Base-by-base conservation (phyloP, 1,284 basidiomycete species). In the Pisolithus thermaeus region DNA sequence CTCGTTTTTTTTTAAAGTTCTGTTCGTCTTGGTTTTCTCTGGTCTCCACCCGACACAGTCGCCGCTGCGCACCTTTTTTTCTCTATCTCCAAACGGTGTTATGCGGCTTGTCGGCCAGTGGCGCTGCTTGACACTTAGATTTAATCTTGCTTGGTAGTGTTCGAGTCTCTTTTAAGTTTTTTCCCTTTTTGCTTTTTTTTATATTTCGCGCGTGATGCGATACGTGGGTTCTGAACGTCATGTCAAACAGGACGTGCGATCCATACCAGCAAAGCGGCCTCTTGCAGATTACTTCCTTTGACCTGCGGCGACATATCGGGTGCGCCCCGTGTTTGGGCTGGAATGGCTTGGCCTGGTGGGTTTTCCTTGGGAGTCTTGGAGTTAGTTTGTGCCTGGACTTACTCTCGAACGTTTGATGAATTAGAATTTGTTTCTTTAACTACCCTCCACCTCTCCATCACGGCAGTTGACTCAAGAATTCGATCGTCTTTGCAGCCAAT, bases 251-350 rank as follows among this genome's bases (percentile, higher is more conserved):
- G 91, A 93, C 57, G 87, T 92, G n/a, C 81, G 84, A 58, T 88
- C 87, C 37, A 85, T 92, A 67, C 91, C 91, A 37, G 84, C 90
- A 47, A 94, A 93, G 73, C 79, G 91, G 25, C 91, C 92, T n/a
- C 84, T 88, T 32, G 84, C 89, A 45, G 88, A 91, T 67, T 91
- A 91, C 62, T 91, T 90, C 67, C 69, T 90, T 43, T 90, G 41
- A 68, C 4, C 14, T 35, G 14, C 1, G 52, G 20, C 39, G 37
- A 52, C 52, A 55, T 50, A 22, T 12, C 5, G 28, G 7, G 28
- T 22, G 18, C 11, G 22, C 18, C n/a, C 3, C 14, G 39, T 22
- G 4, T 23, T 22, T 41, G 39, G 20, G 6, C 39, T 41, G 39
- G 20, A 14, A 22, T 41, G n/a, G 39, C 20, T 41, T 41, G 22